Conservation (phyloP, 352 stramenopile genomes). For the Phytophthora brassicae region DNA sequence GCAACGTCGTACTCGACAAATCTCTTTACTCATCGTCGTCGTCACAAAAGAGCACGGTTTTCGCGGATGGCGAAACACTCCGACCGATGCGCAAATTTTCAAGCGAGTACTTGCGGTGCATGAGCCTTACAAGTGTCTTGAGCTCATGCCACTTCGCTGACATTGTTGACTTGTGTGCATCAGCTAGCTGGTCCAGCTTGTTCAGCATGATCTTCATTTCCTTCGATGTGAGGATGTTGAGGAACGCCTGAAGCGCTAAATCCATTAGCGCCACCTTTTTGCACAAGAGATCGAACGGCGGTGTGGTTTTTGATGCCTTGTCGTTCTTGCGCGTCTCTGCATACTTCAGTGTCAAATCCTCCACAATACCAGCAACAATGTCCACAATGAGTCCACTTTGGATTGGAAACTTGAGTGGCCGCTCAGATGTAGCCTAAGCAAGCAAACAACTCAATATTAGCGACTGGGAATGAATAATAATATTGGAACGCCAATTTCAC, state of each 20-base stretch:
- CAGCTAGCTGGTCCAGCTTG: slow-evolving; percentile 73
- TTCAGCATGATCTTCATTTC: slow-evolving; percentile 70
- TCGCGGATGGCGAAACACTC: slow-evolving; percentile 39
- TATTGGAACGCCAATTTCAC: slow-evolving; percentile 5
- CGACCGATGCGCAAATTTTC: slow-evolving; percentile 74
- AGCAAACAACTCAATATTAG: not conserved
- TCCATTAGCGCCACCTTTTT: slow-evolving; percentile 88
- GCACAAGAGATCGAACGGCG: slow-evolving; percentile 72
- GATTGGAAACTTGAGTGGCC: slow-evolving; percentile 79
- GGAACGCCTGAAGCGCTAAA: slow-evolving; percentile 72
- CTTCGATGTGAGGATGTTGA: slow-evolving; percentile 71
- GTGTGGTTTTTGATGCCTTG: slow-evolving; percentile 37
- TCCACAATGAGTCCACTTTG: slow-evolving; percentile 76
- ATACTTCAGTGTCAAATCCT: slow-evolving; percentile 77
- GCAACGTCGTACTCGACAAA: not conserved
- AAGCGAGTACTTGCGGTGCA: slow-evolving; percentile 84
- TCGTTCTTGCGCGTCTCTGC: slow-evolving; percentile 48
- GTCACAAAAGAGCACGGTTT: slow-evolving; percentile 48
- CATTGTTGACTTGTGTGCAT: slow-evolving; percentile 78
- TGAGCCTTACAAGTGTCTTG: slow-evolving; percentile 83
- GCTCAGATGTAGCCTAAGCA: slow-evolving; percentile 47
- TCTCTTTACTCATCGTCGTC: slow-evolving; percentile 19
- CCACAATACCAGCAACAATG: slow-evolving; percentile 78
- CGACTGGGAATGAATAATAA: not conserved
- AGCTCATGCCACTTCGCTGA: slow-evolving; percentile 85